phyloP scores from a whole-genome alignment of 306 rosid species.

The Quercus suber region DNA sequence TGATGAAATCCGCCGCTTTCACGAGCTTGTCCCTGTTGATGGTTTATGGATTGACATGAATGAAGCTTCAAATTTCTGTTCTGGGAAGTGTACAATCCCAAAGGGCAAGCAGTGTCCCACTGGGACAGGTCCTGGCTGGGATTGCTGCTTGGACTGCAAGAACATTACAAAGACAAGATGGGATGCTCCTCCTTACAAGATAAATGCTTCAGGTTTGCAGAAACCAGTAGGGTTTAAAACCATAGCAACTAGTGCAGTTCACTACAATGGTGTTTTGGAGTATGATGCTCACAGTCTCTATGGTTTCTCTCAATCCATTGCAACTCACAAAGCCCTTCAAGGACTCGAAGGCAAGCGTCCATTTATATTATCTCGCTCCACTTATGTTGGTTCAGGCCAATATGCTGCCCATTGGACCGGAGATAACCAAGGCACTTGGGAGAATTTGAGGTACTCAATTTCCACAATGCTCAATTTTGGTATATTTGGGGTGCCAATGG shows the following conservation, averaged over 20 bases:
- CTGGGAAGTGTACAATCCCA: conserved; percentile 83
- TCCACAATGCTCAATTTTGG: conserved; percentile 92
- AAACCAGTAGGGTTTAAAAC: conserved; percentile 84
- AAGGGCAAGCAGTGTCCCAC: conserved; percentile 59
- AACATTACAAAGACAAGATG: conserved; percentile 80
- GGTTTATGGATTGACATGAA: conserved; percentile 99
- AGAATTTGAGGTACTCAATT: conserved; percentile 78
- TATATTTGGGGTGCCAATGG: conserved; percentile 97
- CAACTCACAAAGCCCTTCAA: conserved; percentile 84
- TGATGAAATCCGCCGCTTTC: conserved; percentile 87
- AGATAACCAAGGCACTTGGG: conserved; percentile 88
- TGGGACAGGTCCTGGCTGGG: conserved; percentile 82
- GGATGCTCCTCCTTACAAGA: conserved; percentile 96
- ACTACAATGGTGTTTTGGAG: conserved; percentile 84
- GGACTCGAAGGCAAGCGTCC: conserved; percentile 85
- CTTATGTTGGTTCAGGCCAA: conserved; percentile 90
- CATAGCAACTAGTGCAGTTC: conserved; percentile 90
- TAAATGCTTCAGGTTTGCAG: conserved; percentile 82
- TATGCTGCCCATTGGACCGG: conserved; percentile 99
- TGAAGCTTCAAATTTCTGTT: conserved; percentile 83
- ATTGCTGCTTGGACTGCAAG: conserved; percentile 91
- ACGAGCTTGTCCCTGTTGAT: conserved; percentile 88
- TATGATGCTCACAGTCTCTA: conserved; percentile 95
- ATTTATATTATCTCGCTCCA: conserved; percentile 78
- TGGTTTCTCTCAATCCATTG: conserved; percentile 82